phyloP scores from a whole-genome alignment of 139 green algal species.

The Yamagishiella unicocca region DNA sequence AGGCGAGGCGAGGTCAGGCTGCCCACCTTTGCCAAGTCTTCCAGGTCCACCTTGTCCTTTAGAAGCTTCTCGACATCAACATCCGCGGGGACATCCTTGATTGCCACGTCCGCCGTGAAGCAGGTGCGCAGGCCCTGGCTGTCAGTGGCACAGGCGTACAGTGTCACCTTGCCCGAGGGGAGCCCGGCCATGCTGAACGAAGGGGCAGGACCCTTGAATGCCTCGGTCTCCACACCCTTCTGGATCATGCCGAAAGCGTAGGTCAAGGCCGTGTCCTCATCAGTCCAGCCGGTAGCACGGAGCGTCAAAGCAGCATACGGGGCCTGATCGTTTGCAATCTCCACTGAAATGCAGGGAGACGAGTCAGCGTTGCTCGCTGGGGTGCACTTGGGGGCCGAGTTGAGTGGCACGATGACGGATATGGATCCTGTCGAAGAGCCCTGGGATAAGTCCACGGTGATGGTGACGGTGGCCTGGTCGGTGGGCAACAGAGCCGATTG shows the following conservation, averaged over 20 bases:
- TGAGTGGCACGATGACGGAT: neutral
- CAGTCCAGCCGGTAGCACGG: neutral
- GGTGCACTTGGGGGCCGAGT: constrained; percentile 5
- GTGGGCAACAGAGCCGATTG: neutral
- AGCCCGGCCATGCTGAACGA: neutral
- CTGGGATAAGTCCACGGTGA: neutral
- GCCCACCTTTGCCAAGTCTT: neutral
- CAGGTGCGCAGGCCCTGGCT: neutral
- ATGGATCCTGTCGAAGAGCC: neutral
- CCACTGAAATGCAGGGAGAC: neutral
- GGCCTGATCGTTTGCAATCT: neutral
- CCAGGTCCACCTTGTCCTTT: neutral
- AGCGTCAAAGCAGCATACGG: neutral
- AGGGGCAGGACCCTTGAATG: neutral
- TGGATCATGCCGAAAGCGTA: constrained; percentile 17
- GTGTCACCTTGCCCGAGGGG: neutral
- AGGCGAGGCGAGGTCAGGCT: neutral
- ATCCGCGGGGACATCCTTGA: neutral
- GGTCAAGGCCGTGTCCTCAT: neutral
- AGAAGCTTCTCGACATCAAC: neutral
- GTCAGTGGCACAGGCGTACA: constrained; percentile 16
- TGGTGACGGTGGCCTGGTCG: neutral
- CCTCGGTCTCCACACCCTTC: neutral
- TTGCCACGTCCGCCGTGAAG: neutral
- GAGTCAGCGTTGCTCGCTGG: neutral